These are phyloP conservation scores for Recurvomyces mirabilis DNA, from an alignment of 495 filamentous ascomycete species.

Conservation along the genomic window DNA sequence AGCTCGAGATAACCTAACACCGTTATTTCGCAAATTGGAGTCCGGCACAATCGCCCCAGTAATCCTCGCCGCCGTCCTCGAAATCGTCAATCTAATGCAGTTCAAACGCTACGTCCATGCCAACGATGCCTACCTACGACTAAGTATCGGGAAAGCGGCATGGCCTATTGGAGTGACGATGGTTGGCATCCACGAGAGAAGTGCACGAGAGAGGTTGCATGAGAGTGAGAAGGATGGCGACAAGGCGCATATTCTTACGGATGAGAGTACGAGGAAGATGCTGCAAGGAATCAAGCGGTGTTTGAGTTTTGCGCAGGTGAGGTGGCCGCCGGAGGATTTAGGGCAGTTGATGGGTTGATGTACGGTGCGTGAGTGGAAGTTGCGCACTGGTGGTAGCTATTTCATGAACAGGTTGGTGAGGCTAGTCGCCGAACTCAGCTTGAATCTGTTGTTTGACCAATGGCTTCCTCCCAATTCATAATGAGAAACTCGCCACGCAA, in stretches of 20 bases:
- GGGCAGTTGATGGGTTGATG: conserved; percentile 92
- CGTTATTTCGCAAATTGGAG: conserved; percentile 84
- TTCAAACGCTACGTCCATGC: conserved; percentile 86
- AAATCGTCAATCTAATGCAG: conserved; percentile 87
- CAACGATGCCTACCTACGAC: conserved; percentile 82
- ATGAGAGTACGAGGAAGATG: conserved; percentile 89
- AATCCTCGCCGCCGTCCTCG: conserved; percentile 74
- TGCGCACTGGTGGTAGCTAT: no score
- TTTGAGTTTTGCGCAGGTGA: conserved; percentile 88
- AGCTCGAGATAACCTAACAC: conserved; percentile 72
- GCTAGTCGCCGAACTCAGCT: no score
- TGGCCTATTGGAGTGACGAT: conserved; percentile 99
- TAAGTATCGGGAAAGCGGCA: conserved; percentile 96
- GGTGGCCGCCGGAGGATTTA: conserved; percentile 89
- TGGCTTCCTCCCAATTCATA: no score
- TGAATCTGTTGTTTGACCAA: no score
- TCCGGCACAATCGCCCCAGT: conserved; percentile 57
- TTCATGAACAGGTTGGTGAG: no score
- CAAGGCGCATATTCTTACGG: conserved; percentile 90
- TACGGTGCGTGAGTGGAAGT: no score
- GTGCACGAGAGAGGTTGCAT: conserved; percentile 87
- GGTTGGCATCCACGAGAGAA: conserved; percentile 98
- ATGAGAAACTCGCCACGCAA: no score
- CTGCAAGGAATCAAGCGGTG: conserved; percentile 97
- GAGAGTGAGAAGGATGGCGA: conserved; percentile 41